Percentiles rank a stretch among this genome's conserved stretches.
Conservation (phyloP, 768 basidiomycete species). For the Boletales sp. region DNA sequence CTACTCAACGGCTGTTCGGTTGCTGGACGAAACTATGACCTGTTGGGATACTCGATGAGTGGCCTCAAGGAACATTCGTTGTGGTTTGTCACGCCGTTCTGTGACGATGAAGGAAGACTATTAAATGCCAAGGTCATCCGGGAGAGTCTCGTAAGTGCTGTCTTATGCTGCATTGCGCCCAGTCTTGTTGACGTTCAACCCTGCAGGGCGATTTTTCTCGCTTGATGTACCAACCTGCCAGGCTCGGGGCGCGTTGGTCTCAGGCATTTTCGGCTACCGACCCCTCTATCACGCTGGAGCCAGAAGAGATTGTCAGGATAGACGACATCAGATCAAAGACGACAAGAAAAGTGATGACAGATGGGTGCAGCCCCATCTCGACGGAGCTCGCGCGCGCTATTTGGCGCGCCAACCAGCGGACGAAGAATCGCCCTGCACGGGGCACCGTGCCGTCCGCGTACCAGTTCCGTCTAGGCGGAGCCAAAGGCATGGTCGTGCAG, state of each 20-base stretch:
- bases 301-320: constrained; percentile 32
- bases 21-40: constrained; percentile 42
- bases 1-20: constrained; percentile 34
- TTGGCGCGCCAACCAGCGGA: constrained; percentile 33
- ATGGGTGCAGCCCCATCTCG: constrained; percentile 50
- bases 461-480: constrained; percentile 45
- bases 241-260: constrained; percentile 50
- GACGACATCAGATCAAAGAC: constrained; percentile 29
- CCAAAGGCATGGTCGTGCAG: constrained; percentile 46
- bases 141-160: constrained; percentile 29
- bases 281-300: constrained; percentile 37
- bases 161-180: neutral
- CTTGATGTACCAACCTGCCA: constrained; percentile 39
- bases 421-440: constrained; percentile 20
- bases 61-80: constrained; percentile 48
- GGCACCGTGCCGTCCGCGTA: constrained; percentile 35
- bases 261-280: constrained; percentile 54
- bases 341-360: constrained; percentile 40
- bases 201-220: constrained; percentile 39
- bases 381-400: constrained; percentile 32
- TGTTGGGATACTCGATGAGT: constrained; percentile 53
- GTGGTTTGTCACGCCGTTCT: constrained; percentile 47
- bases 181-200: constrained; percentile 2
- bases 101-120: constrained; percentile 15
- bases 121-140: constrained; percentile 30